These are phyloP conservation scores for Trichoderma virens DNA, from an alignment of 495 filamentous ascomycete genomes.

Conservation along the genomic window DNA sequence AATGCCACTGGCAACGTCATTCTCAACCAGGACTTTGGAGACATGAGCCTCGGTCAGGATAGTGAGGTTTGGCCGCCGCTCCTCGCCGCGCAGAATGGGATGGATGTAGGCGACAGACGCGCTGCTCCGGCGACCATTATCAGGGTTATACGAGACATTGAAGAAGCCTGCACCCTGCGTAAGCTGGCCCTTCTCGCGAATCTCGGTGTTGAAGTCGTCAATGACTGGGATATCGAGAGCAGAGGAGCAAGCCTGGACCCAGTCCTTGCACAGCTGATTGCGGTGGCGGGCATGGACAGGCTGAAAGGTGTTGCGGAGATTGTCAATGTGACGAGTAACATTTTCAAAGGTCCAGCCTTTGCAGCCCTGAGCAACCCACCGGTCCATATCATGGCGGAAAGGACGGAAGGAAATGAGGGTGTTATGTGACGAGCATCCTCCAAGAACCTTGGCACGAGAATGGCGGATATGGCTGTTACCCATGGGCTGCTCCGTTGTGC, in stretches of 20 bases:
- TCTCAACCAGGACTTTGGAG: slow-evolving; percentile 59
- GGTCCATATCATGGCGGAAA: slow-evolving; percentile 68
- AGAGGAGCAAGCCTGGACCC: slow-evolving; percentile 64
- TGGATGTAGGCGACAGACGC: slow-evolving; percentile 83
- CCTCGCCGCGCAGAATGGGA: slow-evolving; percentile 67
- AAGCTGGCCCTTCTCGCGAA: slow-evolving; percentile 57
- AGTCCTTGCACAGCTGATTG: slow-evolving; percentile 79
- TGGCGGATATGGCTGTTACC: slow-evolving; percentile 67
- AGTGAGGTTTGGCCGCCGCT: slow-evolving; percentile 69
- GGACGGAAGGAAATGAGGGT: slow-evolving; percentile 80
- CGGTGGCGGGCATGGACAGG: slow-evolving; percentile 68
- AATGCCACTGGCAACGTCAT: slow-evolving; percentile 56
- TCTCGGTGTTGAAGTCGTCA: slow-evolving; percentile 73
- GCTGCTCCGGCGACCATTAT: slow-evolving; percentile 68
- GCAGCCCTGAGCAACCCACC: slow-evolving; percentile 62
- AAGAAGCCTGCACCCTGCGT: slow-evolving; percentile 75
- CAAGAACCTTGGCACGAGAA: slow-evolving; percentile 76
- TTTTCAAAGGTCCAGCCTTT: slow-evolving; percentile 72
- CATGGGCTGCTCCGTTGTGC: slow-evolving; percentile 75
- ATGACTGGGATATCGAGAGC: slow-evolving; percentile 70
- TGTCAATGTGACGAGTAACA: slow-evolving; percentile 66
- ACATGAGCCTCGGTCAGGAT: slow-evolving; percentile 77
- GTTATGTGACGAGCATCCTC: slow-evolving; percentile 82
- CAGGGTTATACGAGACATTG: slow-evolving; percentile 75
- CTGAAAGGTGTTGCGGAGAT: slow-evolving; percentile 70